phyloP scores from a whole-genome alignment of 1,139 yeast species.

The Debaryomycetaceae sp. region DNA sequence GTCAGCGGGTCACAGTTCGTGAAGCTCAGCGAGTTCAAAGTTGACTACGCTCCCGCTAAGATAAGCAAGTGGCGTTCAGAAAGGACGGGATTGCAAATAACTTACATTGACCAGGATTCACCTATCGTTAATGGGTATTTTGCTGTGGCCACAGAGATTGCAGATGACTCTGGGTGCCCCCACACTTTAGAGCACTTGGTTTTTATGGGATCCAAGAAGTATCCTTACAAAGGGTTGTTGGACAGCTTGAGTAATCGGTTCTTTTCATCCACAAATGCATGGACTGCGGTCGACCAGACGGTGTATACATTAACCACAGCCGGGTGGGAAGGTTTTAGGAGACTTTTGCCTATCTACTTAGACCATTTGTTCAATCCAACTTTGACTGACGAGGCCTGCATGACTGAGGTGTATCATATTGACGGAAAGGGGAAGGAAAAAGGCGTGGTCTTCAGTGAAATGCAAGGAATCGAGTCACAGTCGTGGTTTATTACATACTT shows the following conservation, averaged over 20 bases:
- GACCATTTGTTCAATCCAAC: constrained; percentile 88
- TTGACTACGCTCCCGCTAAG: constrained; percentile 60
- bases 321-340: constrained; percentile 93
- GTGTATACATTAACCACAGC: constrained; percentile 90
- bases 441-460: constrained; percentile 96
- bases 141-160: constrained; percentile 91
- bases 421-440: constrained; percentile 90
- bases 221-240: constrained; percentile 87
- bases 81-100: constrained; percentile 80
- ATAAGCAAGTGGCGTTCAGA: constrained; percentile 68
- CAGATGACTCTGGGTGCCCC: constrained; percentile 86
- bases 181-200: constrained; percentile 94
- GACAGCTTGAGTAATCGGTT: constrained; percentile 85
- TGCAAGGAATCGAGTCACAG: constrained; percentile 89
- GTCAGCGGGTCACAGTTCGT: constrained; percentile 24
- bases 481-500: constrained; percentile 70
- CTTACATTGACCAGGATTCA: constrained; percentile 73
- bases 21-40: constrained; percentile 49
- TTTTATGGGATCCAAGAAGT: constrained; percentile 89
- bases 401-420: constrained; percentile 92
- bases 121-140: constrained; percentile 92
- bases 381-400: constrained; percentile 82
- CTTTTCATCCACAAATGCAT: constrained; percentile 89
- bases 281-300: constrained; percentile 96
- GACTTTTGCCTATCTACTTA: constrained; percentile 80